phyloP scores from a whole-genome alignment of 805 yeast species.

The Grigorovia humatica region DNA sequence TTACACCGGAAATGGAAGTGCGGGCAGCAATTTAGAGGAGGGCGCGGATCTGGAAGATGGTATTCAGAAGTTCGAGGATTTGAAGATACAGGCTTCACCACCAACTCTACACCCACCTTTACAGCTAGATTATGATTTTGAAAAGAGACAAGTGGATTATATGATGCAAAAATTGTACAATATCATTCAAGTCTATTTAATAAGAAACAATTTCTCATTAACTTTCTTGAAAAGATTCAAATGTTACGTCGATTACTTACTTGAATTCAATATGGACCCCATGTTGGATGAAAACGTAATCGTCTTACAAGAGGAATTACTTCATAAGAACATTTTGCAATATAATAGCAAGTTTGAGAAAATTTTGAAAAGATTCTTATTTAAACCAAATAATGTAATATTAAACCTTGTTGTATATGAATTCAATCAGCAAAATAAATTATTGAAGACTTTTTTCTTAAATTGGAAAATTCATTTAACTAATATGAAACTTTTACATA shows the following conservation, averaged over 20 bases:
- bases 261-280: constrained; percentile 14
- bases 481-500: neutral
- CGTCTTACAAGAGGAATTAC: constrained; percentile 15
- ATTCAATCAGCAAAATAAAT: constrained; percentile 5
- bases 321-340: constrained; percentile 7
- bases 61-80: neutral
- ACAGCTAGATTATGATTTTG: neutral
- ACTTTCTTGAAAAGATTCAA: constrained; percentile 20
- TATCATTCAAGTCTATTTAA: constrained; percentile 18
- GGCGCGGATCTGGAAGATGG: neutral
- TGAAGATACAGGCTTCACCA: too few relatives aligned
- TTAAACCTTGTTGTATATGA: constrained; percentile 18
- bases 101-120: neutral
- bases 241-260: constrained; percentile 11
- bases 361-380: constrained; percentile 11
- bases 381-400: constrained; percentile 16
- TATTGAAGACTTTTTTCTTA: constrained; percentile 6
- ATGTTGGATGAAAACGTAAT: constrained; percentile 15
- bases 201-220: constrained; percentile 17
- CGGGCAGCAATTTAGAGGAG: neutral
- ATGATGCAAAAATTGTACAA: constrained; percentile 9
- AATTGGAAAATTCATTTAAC: constrained; percentile 11
- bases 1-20: too few relatives aligned
- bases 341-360: constrained; percentile 13
- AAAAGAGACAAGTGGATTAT: neutral